Evolutionary conservation across 2,329 filamentous ascomycete species (phyloP).

Genomic region (Zasmidium citrigriseum): DNA sequence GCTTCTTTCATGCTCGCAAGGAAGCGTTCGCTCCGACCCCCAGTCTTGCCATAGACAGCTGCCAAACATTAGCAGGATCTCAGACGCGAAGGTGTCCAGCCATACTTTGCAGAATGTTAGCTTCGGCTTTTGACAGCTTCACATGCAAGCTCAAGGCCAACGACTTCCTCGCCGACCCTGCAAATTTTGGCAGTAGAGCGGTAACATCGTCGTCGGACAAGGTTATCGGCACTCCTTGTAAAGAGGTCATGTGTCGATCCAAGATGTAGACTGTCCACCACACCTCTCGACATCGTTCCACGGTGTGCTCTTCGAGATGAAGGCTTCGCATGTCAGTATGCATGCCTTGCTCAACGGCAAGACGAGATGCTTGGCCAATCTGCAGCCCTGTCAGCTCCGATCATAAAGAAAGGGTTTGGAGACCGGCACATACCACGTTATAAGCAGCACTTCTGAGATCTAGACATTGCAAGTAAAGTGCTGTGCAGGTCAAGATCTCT

Average conservation of each 20-base stretch:
- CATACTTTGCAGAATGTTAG: slow-evolving; percentile 48
- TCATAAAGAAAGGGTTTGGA: neutral
- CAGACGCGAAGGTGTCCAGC: neutral
- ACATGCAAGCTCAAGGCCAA: slow-evolving; percentile 49
- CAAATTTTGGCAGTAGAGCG: slow-evolving; percentile 48
- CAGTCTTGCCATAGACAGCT: slow-evolving; percentile 26
- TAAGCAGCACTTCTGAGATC: slow-evolving; percentile 52
- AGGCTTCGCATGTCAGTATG: slow-evolving; percentile 53
- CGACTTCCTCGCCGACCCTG: slow-evolving; percentile 41
- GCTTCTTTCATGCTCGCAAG: slow-evolving; percentile 25
- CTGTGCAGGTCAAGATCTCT: slow-evolving; percentile 54
- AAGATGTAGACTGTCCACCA: slow-evolving; percentile 60
- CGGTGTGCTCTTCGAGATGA: slow-evolving; percentile 42
- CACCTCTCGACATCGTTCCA: slow-evolving; percentile 51
- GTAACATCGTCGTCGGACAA: slow-evolving; percentile 55
- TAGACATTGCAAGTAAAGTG: slow-evolving; percentile 55
- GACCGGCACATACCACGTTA: slow-evolving; percentile 25
- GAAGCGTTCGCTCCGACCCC: slow-evolving; percentile 21
- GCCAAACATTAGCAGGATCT: slow-evolving; percentile 1
- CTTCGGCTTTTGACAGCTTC: slow-evolving; percentile 47
- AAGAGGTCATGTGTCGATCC: slow-evolving; percentile 55
- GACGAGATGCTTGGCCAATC: slow-evolving; percentile 55
- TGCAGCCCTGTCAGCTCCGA: slow-evolving; percentile 21
- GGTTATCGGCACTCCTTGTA: slow-evolving; percentile 55
- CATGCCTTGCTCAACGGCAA: slow-evolving; percentile 53